These are phyloP conservation scores for Cenococcum geophilum DNA, from an alignment of 495 filamentous ascomycete genomes.

Conservation along the genomic window DNA sequence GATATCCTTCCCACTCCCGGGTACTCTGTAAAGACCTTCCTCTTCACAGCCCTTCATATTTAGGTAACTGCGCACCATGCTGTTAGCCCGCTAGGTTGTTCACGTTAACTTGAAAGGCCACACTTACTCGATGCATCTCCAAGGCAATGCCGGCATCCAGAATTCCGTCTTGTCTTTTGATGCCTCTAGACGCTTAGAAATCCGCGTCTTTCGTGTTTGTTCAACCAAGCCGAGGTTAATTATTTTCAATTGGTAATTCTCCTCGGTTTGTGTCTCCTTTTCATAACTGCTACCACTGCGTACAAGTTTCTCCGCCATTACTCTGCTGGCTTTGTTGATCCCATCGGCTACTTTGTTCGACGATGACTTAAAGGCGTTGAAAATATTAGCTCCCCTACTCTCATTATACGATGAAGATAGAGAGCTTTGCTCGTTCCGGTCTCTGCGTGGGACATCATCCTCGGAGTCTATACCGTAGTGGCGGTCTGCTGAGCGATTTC, in stretches of 20 bases:
- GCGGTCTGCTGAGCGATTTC: slow-evolving; percentile 62
- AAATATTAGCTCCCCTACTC: slow-evolving; percentile 52
- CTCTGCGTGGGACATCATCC: slow-evolving; percentile 43
- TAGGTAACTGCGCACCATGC: slow-evolving; percentile 53
- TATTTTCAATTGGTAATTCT: slow-evolving; percentile 67
- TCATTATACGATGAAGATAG: slow-evolving; percentile 58
- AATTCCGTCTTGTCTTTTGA: slow-evolving; percentile 91
- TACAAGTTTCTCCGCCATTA: slow-evolving; percentile 67
- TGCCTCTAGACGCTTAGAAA: slow-evolving; percentile 74
- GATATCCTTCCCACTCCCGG: slow-evolving; percentile 74
- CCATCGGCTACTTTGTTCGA: slow-evolving; percentile 64
- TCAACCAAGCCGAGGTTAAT: slow-evolving; percentile 76
- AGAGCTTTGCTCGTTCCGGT: slow-evolving; percentile 46
- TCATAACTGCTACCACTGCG: slow-evolving; percentile 66
- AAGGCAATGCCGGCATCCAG: slow-evolving; percentile 92
- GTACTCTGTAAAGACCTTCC: slow-evolving; percentile 82
- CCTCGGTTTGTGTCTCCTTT: slow-evolving; percentile 58
- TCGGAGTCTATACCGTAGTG: slow-evolving; percentile 35
- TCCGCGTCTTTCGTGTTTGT: slow-evolving; percentile 78
- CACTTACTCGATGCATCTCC: slow-evolving; percentile 76
- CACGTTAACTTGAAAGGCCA: not conserved
- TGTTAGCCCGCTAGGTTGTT: slow-evolving; percentile 9
- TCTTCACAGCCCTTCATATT: slow-evolving; percentile 87
- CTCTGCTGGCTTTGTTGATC: slow-evolving; percentile 67
- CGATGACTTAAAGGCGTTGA: slow-evolving; percentile 46